These are phyloP conservation scores for Cercophora samala DNA, from an alignment of 495 filamentous ascomycete species.

Conservation along the genomic window DNA sequence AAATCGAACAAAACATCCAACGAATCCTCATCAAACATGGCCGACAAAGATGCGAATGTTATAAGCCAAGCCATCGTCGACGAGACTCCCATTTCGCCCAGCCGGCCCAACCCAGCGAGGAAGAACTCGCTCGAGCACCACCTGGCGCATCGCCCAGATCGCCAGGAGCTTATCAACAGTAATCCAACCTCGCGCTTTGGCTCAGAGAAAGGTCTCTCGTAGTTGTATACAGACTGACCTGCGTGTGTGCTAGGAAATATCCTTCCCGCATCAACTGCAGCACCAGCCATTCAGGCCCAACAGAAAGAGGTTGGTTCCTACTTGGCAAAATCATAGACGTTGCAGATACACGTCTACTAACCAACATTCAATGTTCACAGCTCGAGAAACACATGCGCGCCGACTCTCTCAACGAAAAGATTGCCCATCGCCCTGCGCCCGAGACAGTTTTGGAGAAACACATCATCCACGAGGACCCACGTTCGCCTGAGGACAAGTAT, in stretches of 20 bases:
- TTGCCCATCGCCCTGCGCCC: constrained; percentile 68
- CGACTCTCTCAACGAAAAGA: constrained; percentile 78
- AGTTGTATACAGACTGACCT: constrained; percentile 14
- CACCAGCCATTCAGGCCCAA: constrained; percentile 70
- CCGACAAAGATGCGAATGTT: constrained; percentile 32
- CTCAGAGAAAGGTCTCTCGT: constrained; percentile 4
- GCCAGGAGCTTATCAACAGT: constrained; percentile 83
- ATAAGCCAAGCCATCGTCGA: constrained; percentile 31
- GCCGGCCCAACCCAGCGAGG: constrained; percentile 53
- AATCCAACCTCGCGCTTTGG: constrained; percentile 28
- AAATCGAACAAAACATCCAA: not conserved
- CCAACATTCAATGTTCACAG: constrained; percentile 23
- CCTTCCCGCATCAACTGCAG: constrained; percentile 69
- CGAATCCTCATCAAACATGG: constrained; percentile 35
- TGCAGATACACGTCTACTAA: not conserved
- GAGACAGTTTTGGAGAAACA: constrained; percentile 74
- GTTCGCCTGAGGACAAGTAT: constrained; percentile 48
- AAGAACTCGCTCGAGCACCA: constrained; percentile 89
- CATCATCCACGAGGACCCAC: constrained; percentile 64
- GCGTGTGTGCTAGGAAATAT: constrained; percentile 60
- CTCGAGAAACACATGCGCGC: constrained; percentile 81
- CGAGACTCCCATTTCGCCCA: constrained; percentile 64
- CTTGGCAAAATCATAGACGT: not conserved
- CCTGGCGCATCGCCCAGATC: constrained; percentile 72
- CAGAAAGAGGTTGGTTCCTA: constrained; percentile 57